Conservation (phyloP, 202 grass and related monocot genomes). For the Thinopyrum obtusiflorum region DNA sequence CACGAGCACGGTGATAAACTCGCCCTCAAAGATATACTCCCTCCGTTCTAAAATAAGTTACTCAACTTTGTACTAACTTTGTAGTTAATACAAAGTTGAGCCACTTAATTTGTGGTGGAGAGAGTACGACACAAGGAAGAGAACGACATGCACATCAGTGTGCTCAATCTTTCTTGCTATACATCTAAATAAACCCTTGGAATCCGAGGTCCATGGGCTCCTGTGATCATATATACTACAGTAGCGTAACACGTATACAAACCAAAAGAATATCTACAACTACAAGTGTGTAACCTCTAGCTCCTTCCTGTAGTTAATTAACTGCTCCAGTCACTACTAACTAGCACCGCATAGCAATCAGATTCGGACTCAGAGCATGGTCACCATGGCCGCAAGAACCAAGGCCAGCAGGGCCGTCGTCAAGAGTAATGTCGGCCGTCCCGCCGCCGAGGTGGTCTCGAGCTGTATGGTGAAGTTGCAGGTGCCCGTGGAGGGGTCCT, state of each 20-base stretch:
- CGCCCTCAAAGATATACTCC: no score
- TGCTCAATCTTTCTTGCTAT: no score
- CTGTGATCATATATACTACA: not conserved
- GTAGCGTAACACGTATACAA: not conserved
- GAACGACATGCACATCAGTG: no score
- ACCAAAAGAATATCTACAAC: not conserved
- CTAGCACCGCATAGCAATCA: not conserved
- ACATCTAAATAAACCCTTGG: not conserved
- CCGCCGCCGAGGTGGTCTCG: not conserved
- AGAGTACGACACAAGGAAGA: no score
- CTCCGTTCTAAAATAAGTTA: no score
- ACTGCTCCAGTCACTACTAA: not conserved
- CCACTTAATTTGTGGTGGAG: no score
- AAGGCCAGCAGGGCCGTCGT: not conserved
- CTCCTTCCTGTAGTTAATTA: not conserved
- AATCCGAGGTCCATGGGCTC: not conserved
- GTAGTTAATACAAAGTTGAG: no score
- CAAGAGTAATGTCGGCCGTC: not conserved
- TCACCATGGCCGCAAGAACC: not conserved
- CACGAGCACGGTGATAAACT: no score
- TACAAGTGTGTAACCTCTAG: not conserved
- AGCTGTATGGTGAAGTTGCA: conserved; percentile 86
- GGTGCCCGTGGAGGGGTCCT: conserved; percentile 49
- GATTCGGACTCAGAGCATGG: not conserved
- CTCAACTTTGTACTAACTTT: no score